phyloP scores from a whole-genome alignment of 2,329 filamentous ascomycete genomes.

The Aspergillus jensenii region DNA sequence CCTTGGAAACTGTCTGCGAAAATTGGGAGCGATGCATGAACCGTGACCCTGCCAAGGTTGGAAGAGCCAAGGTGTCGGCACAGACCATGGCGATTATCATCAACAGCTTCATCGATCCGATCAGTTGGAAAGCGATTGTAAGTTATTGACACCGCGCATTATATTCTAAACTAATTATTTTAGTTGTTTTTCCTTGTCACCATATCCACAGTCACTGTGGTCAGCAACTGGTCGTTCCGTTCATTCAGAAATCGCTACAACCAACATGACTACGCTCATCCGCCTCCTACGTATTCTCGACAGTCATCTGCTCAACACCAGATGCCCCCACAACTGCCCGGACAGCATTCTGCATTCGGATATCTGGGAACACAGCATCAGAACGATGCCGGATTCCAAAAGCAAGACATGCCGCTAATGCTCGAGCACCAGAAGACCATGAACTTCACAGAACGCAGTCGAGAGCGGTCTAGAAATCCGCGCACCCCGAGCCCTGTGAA shows the following conservation, averaged over 20 bases:
- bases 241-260: conserved; percentile 45
- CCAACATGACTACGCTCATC: conserved; percentile 29
- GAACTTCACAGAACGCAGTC: conserved; percentile 33
- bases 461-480: conserved; percentile 30
- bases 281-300: conserved; percentile 22
- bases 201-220: conserved; percentile 52
- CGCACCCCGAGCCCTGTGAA: conserved; percentile 42
- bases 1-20: conserved; percentile 69
- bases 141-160: conserved; percentile 18
- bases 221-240: conserved; percentile 61
- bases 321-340: conserved; percentile 24
- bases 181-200: conserved; percentile 40
- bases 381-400: conserved; percentile 20
- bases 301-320: conserved; percentile 24
- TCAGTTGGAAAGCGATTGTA: conserved; percentile 80
- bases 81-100: conserved; percentile 90
- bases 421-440: conserved; percentile 31
- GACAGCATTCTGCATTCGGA: conserved; percentile 28
- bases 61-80: conserved; percentile 76
- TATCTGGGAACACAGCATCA: conserved; percentile 23
- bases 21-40: conserved; percentile 88
- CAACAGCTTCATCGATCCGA: conserved; percentile 88
- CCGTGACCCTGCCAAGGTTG: conserved; percentile 74
- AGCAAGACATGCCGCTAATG: conserved; percentile 29
- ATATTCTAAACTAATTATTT: conserved; percentile 16